Evolutionary conservation across 2,329 filamentous ascomycete species (phyloP), one percentile per base, ranked within the genome.

Genomic region (Hortaea sp.): DNA sequence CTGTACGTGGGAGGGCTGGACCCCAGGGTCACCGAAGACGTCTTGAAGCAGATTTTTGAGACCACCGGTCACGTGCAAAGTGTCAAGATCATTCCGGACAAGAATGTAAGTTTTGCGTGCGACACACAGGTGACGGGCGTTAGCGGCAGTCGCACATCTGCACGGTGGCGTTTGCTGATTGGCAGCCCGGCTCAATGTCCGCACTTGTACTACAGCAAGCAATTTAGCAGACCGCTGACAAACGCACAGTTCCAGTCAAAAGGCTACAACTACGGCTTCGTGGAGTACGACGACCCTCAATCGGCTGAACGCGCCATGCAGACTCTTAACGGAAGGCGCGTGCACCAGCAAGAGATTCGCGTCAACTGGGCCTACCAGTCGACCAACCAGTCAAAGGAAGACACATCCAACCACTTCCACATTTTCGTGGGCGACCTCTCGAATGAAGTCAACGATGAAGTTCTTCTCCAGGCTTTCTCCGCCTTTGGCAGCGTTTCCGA

Each of bases 331-430:
- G 92, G 92, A 46, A 84, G 92, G 57, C 81, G 90, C 55, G 89
- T 98, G 53, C 90, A 98, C 67, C 89, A 97, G 48, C 63, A 95
- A 88, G 92, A 98, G 76, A 98, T 98, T 53, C 87, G 89, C 46
- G 92, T 98, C 61, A 98, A 98, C 74, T 98, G 92, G 92, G 92
- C 92, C 20, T 98, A 98, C 62, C 92, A 98, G 73, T 92, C 90
- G 56, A 98, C 94, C 75, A 90, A 80, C 48, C 75, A 79, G 29
- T 92, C 79, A 74, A 98, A 97, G 71, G 92, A 98, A 69, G 92
- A 98, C 63, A 98, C 92, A 1, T 95, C 90, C 5, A 87, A 89
- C 67, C 92, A 98, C 66, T 98, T 95, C 73, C 92, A 98, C 68
- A 95, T 98, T 63, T 98, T 98, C 57, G 92, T 98, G 47, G 92